Evolutionary conservation across 164 flowering plant species (phyloP).

Genomic region (Magnolia kwangsiensis): DNA sequence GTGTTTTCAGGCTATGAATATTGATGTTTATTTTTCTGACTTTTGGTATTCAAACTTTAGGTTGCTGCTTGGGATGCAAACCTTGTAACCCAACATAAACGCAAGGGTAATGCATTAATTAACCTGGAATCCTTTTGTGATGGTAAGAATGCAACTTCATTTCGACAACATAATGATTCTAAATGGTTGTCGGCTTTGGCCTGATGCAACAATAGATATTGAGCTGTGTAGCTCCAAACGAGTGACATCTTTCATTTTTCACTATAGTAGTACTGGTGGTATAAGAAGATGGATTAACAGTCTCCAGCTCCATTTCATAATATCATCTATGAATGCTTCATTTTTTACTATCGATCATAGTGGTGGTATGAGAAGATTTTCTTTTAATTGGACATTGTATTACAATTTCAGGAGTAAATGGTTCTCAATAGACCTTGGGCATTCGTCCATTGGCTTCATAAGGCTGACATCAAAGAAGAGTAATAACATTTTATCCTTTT

Average conservation of each 20-base stretch:
- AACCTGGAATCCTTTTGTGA: constrained; percentile 61
- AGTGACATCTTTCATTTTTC: no score
- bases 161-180: not conserved
- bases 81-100: constrained; percentile 92
- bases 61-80: constrained; percentile 99
- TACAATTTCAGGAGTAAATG: constrained; percentile 71
- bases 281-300: no score
- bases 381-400: not conserved
- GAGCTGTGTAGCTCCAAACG: no score
- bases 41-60: constrained; percentile 31
- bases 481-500: constrained; percentile 30
- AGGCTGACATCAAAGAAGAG: constrained; percentile 94
- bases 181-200: no score
- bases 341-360: no score
- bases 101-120: constrained; percentile 86
- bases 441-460: constrained; percentile 95
- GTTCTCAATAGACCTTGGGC: constrained; percentile 99
- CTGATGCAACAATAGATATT: no score
- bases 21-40: no score
- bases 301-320: no score
- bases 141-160: constrained; percentile 44
- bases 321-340: no score
- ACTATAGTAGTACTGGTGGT: no score
- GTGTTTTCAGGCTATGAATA: no score
- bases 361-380: not conserved